Conservation (phyloP, 1,139 yeast genomes). For the Meyerozyma smithsonii region DNA sequence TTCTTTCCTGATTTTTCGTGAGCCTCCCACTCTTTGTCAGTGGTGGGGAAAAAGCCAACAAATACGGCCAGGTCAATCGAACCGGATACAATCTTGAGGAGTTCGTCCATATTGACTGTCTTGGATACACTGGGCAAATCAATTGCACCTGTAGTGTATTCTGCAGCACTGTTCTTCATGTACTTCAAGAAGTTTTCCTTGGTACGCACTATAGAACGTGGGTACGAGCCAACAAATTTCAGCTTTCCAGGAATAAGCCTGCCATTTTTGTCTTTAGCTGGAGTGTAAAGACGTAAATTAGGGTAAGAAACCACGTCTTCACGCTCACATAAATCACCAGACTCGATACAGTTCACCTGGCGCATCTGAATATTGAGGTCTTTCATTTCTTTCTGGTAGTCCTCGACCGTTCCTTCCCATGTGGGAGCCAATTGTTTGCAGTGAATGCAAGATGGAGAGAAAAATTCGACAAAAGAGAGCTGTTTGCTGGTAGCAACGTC, state of each 20-base stretch:
- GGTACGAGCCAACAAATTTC: slow-evolving; percentile 42
- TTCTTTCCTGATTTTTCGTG: slow-evolving; percentile 33
- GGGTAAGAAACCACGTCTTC: slow-evolving; percentile 60
- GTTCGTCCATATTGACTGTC: slow-evolving; percentile 24
- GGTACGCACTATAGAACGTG: slow-evolving; percentile 41
- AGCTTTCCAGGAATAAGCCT: slow-evolving; percentile 21
- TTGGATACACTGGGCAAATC: slow-evolving; percentile 38
- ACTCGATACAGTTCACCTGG: slow-evolving; percentile 69
- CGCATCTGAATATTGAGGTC: slow-evolving; percentile 46
- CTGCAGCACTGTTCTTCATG: slow-evolving; percentile 48
- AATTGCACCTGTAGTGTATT: slow-evolving; percentile 31
- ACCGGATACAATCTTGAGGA: slow-evolving; percentile 45
- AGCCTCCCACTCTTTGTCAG: slow-evolving; percentile 34
- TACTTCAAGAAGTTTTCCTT: slow-evolving; percentile 47
- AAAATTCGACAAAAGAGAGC: slow-evolving; percentile 36
- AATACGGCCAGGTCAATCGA: slow-evolving; percentile 43
- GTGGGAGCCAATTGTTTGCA: slow-evolving; percentile 61
- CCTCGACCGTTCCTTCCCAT: slow-evolving; percentile 44
- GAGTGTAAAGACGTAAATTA: slow-evolving; percentile 54
- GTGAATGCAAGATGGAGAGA: slow-evolving; percentile 37
- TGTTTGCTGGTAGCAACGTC: slow-evolving; percentile 40
- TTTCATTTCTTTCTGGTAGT: slow-evolving; percentile 33
- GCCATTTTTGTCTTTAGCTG: slow-evolving; percentile 30
- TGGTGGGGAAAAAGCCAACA: slow-evolving; percentile 63
- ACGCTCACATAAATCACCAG: slow-evolving; percentile 65